These are phyloP conservation scores for Arabidopsis suecica DNA, from an alignment of 345 rosid species.

Conservation along the genomic window DNA sequence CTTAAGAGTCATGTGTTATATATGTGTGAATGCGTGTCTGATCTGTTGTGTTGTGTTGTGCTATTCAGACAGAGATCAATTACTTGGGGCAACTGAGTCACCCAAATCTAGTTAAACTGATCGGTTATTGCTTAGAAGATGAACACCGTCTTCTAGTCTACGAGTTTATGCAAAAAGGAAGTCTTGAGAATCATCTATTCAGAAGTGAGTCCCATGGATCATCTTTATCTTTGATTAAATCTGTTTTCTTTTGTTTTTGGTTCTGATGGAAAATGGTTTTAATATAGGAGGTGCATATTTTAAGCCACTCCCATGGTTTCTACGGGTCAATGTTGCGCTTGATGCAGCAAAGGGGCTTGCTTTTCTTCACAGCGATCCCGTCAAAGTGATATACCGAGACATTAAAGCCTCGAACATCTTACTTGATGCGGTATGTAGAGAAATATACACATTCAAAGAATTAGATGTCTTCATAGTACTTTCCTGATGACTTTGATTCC, in stretches of 20 bases:
- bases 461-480: neutral
- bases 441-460: neutral
- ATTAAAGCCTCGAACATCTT: constrained; percentile 85
- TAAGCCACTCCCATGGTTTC: constrained; percentile 89
- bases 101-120: constrained; percentile 85
- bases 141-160: constrained; percentile 92
- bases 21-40: constrained; percentile 15
- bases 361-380: constrained; percentile 84
- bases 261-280: constrained; percentile 33
- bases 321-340: constrained; percentile 83
- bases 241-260: constrained; percentile 8
- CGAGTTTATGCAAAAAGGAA: constrained; percentile 95
- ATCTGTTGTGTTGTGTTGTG: constrained; percentile 17
- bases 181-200: constrained; percentile 95
- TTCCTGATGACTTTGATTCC: constrained; percentile 20
- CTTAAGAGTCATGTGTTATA: neutral
- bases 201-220: constrained; percentile 63
- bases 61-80: constrained; percentile 80
- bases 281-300: constrained; percentile 71
- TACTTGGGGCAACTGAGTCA: constrained; percentile 81
- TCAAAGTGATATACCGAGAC: constrained; percentile 90
- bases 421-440: constrained; percentile 67
- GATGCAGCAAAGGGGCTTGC: constrained; percentile 96
- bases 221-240: constrained; percentile 1
- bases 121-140: constrained; percentile 94